Conservation (phyloP, 2,329 filamentous ascomycete species). For the Clonostachys sp. region DNA sequence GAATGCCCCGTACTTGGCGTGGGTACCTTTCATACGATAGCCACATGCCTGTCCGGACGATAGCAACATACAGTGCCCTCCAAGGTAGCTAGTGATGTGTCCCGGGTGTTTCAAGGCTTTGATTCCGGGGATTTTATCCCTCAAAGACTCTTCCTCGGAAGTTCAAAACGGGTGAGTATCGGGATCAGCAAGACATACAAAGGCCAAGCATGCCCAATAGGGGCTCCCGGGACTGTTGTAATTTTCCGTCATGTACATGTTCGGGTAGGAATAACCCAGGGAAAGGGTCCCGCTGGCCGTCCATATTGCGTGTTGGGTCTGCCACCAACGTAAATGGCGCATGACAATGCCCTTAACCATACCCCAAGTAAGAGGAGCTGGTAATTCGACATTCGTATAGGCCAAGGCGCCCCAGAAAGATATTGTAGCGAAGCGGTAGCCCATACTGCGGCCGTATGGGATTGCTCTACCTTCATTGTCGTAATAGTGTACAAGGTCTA, state of each 20-base stretch:
- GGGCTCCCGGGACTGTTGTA: conserved; percentile 73
- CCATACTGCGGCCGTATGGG: conserved; percentile 73
- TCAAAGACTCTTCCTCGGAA: conserved; percentile 58
- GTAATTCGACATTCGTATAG: conserved; percentile 70
- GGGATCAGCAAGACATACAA: conserved; percentile 68
- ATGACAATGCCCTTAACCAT: conserved; percentile 74
- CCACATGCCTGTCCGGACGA: conserved; percentile 77
- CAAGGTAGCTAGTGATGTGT: conserved; percentile 67
- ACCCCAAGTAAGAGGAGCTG: conserved; percentile 69
- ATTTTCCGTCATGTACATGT: conserved; percentile 72
- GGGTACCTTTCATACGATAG: conserved; percentile 76
- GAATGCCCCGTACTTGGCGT: conserved; percentile 78
- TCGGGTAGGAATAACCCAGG: conserved; percentile 74
- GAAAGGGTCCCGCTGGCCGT: conserved; percentile 69
- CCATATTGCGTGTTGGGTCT: conserved; percentile 70
- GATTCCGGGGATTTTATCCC: conserved; percentile 48
- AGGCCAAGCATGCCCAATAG: conserved; percentile 77
- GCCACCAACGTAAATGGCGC: conserved; percentile 76
- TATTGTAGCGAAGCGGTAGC: conserved; percentile 83
- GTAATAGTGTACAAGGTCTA: conserved; percentile 73
- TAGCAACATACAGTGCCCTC: conserved; percentile 72
- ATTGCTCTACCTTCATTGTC: conserved; percentile 68
- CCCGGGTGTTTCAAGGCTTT: conserved; percentile 63
- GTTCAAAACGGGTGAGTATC: conserved; percentile 72
- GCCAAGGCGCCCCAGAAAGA: conserved; percentile 77